Conservation (phyloP, 768 basidiomycete genomes). For the Boletus pseudo-olivaceus region DNA sequence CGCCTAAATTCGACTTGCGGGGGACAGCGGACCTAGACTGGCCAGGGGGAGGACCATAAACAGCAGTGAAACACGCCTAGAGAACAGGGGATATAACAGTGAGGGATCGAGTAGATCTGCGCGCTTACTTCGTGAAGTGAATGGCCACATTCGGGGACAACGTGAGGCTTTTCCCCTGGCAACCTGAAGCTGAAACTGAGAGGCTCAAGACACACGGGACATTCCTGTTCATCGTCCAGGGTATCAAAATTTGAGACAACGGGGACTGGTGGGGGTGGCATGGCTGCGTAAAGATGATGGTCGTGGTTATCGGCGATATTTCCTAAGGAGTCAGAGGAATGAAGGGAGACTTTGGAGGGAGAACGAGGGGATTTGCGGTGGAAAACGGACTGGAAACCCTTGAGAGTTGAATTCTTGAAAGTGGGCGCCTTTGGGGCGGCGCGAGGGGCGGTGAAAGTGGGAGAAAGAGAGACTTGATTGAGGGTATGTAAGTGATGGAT, state of each 20-base stretch:
- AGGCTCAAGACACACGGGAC: constrained; percentile 95
- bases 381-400: constrained; percentile 53
- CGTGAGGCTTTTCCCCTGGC: constrained; percentile 95
- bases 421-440: constrained; percentile 26
- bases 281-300: constrained; percentile 54
- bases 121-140: constrained; percentile 82
- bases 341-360: constrained; percentile 49
- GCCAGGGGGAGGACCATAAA: constrained; percentile 84
- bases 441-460: constrained; percentile 40
- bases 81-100: constrained; percentile 3
- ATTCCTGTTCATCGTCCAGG: constrained; percentile 80
- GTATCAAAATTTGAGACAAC: constrained; percentile 65
- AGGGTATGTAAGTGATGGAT: constrained; percentile 18
- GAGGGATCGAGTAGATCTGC: not conserved
- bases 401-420: constrained; percentile 36
- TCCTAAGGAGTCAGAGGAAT: constrained; percentile 42
- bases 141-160: constrained; percentile 97
- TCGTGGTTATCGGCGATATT: constrained; percentile 35
- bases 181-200: constrained; percentile 90
- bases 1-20: constrained; percentile 78
- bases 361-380: constrained; percentile 40
- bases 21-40: constrained; percentile 53
- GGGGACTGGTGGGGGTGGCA: constrained; percentile 64
- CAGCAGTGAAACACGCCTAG: constrained; percentile 93
- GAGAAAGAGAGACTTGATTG: constrained; percentile 37